Conservation (phyloP, 1,284 basidiomycete genomes). For the Vanrija pseudolonga region DNA sequence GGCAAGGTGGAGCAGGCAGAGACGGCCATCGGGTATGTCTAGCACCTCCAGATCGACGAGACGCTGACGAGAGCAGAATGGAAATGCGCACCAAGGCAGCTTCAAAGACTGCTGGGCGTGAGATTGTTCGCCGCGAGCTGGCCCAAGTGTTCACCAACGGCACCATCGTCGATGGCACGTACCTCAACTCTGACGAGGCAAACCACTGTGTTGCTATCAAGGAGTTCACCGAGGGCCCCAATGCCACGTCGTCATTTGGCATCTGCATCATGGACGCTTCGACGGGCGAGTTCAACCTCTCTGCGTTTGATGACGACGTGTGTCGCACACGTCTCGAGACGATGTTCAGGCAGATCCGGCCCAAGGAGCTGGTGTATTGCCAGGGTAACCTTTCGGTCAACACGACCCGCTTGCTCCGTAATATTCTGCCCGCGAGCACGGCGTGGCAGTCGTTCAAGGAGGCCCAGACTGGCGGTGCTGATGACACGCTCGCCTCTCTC, state of each 20-base stretch:
- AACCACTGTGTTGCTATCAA: constrained; percentile 92
- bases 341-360: constrained; percentile 82
- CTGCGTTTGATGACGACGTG: constrained; percentile 85
- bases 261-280: constrained; percentile 93
- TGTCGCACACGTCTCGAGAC: constrained; percentile 92
- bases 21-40: constrained; percentile 63
- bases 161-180: constrained; percentile 86
- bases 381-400: constrained; percentile 80
- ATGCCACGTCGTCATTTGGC: constrained; percentile 61
- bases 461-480: constrained; percentile 59
- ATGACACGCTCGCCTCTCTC: constrained; percentile 68
- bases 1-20: constrained; percentile 96
- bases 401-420: constrained; percentile 75
- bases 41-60: not conserved
- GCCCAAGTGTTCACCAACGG: constrained; percentile 96
- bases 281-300: constrained; percentile 92
- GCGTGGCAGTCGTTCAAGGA: constrained; percentile 73
- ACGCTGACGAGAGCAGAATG: constrained; percentile 30
- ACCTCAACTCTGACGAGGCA: constrained; percentile 88
- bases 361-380: constrained; percentile 88
- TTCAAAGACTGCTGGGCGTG: constrained; percentile 54
- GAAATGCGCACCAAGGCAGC: constrained; percentile 57
- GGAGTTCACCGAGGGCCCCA: constrained; percentile 29
- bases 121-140: constrained; percentile 81
- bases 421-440: constrained; percentile 70